Base-by-base conservation (phyloP, 495 filamentous ascomycete genomes). In the Aspergillus bertholletiae region DNA sequence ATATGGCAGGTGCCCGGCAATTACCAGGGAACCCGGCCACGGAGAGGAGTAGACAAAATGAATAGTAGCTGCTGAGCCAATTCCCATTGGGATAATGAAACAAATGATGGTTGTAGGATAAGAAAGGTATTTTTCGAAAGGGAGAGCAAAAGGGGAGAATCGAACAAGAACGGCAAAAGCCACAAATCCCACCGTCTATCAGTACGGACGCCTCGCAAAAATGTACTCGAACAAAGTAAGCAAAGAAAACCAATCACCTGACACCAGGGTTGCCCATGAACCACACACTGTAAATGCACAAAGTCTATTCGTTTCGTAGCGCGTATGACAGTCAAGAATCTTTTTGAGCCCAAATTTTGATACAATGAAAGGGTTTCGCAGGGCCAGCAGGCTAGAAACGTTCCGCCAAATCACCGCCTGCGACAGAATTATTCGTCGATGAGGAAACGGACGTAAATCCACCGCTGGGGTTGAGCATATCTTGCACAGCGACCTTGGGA, bases 401-500 rank as follows among this genome's bases (percentile, higher is more conserved):
- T 12, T 76, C 73, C 20, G 70, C 63, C 51, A 76, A 51, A 50
- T 76, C 73, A 41, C 64, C 65, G 15, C 73, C 74, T 5, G 72
- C 73, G 30, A 82, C 68, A 8, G 79, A 75, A 35, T 76, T 80
- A 49, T 68, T 74, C 20, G 71, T 71, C 17, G 79, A 83, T 12
- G 80, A 81, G 27, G 67, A 74, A 37, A 81, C 75, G 30, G 80
- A 82, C 3, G 72, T 68, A 65, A 85, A 90, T 2, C 85, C 86
- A 49, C 77, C 82, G 40, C 75, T 71, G 1, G 81, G 78, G 54
- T 84, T 87, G 53, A 97, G 71, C 58, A 97, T 77, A 60, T 96
- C 92, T 57, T 95, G 90, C 5, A 96, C 89, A 1, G 89, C 86
- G 17, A 96, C 88, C 65, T 92, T 95, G 49, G 90, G 91, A 2